Conservation (phyloP, 176 grass and related monocot genomes). For the Triticum aestivum region IWGSC_CS_RefSeq_v2.1 NC_057802.1:141692130-141692629, state of each 20-base stretch:
- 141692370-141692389: constrained; percentile 89
- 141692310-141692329: constrained; percentile 83
- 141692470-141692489: constrained; percentile 78
- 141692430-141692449: constrained; percentile 68
- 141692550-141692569: constrained; percentile 7
- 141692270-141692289: constrained; percentile 57
- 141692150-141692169: constrained; percentile 34
- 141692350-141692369: constrained; percentile 86
- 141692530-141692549: constrained; percentile 23
- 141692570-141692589: constrained; percentile 33
- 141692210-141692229: constrained; percentile 87
- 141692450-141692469: constrained; percentile 57
- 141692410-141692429: constrained; percentile 67
- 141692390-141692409: constrained; percentile 74
- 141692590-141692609: constrained; percentile 51
- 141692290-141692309: constrained; percentile 68
- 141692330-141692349: constrained; percentile 94
- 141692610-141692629: constrained; percentile 31
- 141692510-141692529: background rate
- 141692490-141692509: constrained; percentile 7
- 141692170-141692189: constrained; percentile 27
- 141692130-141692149: constrained; percentile 49
- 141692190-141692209: constrained; percentile 62
- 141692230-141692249: constrained; percentile 86
- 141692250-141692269: constrained; percentile 51